Evolutionary conservation across 2,329 filamentous ascomycete species (phyloP).

Genomic region (Trichoderma pleuroti): DNA sequence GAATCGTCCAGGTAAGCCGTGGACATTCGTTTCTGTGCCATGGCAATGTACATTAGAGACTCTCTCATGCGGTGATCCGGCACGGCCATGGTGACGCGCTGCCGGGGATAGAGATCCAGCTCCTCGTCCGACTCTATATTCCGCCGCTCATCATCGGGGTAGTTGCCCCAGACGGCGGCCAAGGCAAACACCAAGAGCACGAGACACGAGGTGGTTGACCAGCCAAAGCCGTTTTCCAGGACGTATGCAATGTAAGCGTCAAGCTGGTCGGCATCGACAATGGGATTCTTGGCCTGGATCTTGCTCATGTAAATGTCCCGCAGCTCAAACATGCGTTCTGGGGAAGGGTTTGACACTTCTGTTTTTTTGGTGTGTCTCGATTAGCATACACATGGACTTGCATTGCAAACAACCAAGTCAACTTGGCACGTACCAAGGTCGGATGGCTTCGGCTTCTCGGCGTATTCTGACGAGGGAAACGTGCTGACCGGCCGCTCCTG

Average conservation of each 20-base stretch:
- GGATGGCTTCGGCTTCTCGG: neutral
- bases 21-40: conserved; percentile 8
- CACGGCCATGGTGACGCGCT: neutral
- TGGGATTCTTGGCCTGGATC: neutral
- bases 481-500: neutral
- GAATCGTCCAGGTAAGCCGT: conserved; percentile 1
- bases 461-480: neutral
- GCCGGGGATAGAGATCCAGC: neutral
- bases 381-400: neutral
- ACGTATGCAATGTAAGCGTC: neutral
- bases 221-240: conserved; percentile 1
- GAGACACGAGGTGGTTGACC: neutral
- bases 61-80: conserved; percentile 5
- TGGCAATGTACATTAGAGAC: conserved; percentile 1
- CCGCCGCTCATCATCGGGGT: neutral
- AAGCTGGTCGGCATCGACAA: conserved; percentile 1
- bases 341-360: neutral
- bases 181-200: neutral
- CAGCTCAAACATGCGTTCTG: conserved; percentile 5
- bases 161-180: conserved; percentile 3
- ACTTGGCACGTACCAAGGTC: neutral
- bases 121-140: neutral
- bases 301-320: conserved; percentile 7
- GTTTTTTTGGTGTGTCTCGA: neutral
- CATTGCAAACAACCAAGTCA: neutral